Conservation (phyloP, 2,329 filamentous ascomycete genomes). For the Cladosporium austrohemisphaericum region DNA sequence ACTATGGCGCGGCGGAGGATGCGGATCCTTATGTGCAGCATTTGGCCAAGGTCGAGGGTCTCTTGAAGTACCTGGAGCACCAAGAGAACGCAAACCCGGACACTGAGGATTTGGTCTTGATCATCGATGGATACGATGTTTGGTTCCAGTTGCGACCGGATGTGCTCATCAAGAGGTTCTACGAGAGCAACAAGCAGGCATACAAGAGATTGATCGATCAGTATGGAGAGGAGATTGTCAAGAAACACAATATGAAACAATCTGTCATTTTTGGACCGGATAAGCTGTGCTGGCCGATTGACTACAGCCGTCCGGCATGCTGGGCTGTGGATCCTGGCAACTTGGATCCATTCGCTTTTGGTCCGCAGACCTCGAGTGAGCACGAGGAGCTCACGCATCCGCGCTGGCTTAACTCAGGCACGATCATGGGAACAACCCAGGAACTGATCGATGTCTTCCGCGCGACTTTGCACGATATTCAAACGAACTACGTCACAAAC, state of each 20-base stretch:
- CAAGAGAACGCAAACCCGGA: conserved; percentile 37
- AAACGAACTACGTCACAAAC: conserved; percentile 28
- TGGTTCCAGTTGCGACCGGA: conserved; percentile 63
- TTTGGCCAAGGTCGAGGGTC: conserved; percentile 44
- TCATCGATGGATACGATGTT: conserved; percentile 60
- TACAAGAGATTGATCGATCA: conserved; percentile 42
- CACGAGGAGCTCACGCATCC: conserved; percentile 41
- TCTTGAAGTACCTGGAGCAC: conserved; percentile 44
- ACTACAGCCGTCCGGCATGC: conserved; percentile 29
- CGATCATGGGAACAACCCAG: conserved; percentile 40
- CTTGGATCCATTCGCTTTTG: conserved; percentile 41
- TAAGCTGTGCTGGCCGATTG: conserved; percentile 33
- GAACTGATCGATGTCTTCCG: conserved; percentile 39
- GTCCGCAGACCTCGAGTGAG: conserved; percentile 41
- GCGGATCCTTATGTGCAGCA: conserved; percentile 40
- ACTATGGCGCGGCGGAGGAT: conserved; percentile 35
- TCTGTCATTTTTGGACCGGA: conserved; percentile 33
- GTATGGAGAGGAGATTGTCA: conserved; percentile 35
- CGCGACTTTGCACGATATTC: conserved; percentile 38
- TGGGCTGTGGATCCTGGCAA: conserved; percentile 30
- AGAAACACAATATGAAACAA: conserved; percentile 25
- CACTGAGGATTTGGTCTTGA: conserved; percentile 57
- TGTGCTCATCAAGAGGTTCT: conserved; percentile 60
- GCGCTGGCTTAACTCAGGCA: conserved; percentile 48
- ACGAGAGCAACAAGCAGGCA: conserved; percentile 49